Percentiles rank a stretch among this genome's conserved stretches.
Conservation (phyloP, 805 yeast genomes). For the Nakazawaea sp. region DNA sequence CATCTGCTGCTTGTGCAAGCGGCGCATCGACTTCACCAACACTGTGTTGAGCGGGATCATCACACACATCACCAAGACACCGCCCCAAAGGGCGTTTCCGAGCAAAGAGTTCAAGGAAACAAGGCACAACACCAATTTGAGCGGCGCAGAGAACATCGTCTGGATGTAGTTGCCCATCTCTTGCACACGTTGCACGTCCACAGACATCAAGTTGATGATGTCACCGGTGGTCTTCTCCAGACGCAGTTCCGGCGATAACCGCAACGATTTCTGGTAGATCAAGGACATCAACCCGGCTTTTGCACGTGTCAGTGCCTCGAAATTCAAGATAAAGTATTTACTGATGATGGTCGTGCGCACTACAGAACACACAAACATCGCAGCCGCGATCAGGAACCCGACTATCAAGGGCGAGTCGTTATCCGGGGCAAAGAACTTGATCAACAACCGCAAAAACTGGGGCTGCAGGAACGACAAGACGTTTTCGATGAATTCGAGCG, state of each 20-base stretch:
- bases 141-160: slow-evolving; percentile 51
- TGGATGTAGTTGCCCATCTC: slow-evolving; percentile 49
- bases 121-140: slow-evolving; percentile 46
- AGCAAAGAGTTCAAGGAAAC: slow-evolving; percentile 46
- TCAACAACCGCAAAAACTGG: slow-evolving; percentile 44
- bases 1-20: slow-evolving; percentile 50
- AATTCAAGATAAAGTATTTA: slow-evolving; percentile 55
- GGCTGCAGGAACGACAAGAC: slow-evolving; percentile 43
- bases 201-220: slow-evolving; percentile 70
- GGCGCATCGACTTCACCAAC: slow-evolving; percentile 37
- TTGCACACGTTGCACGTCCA: slow-evolving; percentile 64
- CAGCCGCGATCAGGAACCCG: slow-evolving; percentile 57
- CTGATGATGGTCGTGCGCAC: slow-evolving; percentile 58
- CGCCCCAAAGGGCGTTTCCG: slow-evolving; percentile 55
- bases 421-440: slow-evolving; percentile 32
- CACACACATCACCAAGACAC: slow-evolving; percentile 42
- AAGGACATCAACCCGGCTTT: slow-evolving; percentile 62
- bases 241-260: slow-evolving; percentile 60
- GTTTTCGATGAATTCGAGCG: slow-evolving; percentile 32
- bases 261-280: slow-evolving; percentile 64
- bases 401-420: slow-evolving; percentile 39
- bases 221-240: slow-evolving; percentile 65
- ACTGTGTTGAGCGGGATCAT: slow-evolving; percentile 53
- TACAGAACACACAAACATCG: slow-evolving; percentile 58
- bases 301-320: slow-evolving; percentile 56